Evolutionary conservation across 2,329 filamentous ascomycete species (phyloP), one percentile per base, ranked within the genome.

Genomic region (Aspergillus sp.): DNA sequence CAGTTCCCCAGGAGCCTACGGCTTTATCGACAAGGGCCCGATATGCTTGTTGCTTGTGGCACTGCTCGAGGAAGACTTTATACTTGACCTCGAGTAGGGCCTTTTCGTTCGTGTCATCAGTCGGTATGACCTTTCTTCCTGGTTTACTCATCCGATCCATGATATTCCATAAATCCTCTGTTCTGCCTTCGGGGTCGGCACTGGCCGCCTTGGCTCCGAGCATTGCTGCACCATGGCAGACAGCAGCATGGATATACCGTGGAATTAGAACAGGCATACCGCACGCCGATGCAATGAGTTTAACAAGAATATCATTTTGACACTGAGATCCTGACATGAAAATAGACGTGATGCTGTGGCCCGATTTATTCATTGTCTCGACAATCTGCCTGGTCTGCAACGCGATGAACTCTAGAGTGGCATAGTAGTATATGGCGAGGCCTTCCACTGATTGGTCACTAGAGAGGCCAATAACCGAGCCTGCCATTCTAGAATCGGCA

Each of bases 281-380:
- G 77, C 93, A 98, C 0, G 89, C 90, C 0, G 93, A 95, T 14
- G 95, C 92, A 67, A 99, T 89, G 15, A 99, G 85, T 57, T 87
- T 84, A 88, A 99, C 96, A 55, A 99, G 82, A 59, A 98, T 86
- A 35, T 89, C 86, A 76, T 99, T 99, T 77, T 97, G 93, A 81
- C 95, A 99, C 75, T 98, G 95, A 11, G 91, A 96, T 60, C 95
- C 95, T 4, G 91, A 96, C 95, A 99, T 98, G 85, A 98, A 99
- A 76, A 99, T 96, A 62, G 89, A 93, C 50, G 84, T 87, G 74
- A 99, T 93, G 65, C 84, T 81, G 78, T 99, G 95, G 9, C 95
- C 95, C 1, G 91, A 82, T 47, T 84, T 81, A 81, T 98, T 99
- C 93, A 99, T 97, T 37, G 89, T 85, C 69, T 96, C 89, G 63